Evolutionary conservation across 345 rosid genomes (phyloP).

Genomic region (Syzygium grande): DNA sequence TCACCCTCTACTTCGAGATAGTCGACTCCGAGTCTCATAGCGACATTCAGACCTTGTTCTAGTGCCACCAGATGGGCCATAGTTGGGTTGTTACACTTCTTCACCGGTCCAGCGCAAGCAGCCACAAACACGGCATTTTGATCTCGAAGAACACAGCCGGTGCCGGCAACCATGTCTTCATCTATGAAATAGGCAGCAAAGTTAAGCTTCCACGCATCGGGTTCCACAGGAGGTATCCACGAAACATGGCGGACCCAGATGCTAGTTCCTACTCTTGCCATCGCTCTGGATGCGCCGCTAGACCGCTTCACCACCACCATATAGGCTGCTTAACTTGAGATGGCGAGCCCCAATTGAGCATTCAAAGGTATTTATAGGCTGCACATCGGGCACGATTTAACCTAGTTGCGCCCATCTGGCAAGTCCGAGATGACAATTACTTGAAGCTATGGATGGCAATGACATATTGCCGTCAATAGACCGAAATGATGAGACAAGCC

Average conservation of each 20-base stretch:
- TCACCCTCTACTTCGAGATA: not conserved
- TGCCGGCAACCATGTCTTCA: not conserved
- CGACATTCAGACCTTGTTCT: not conserved
- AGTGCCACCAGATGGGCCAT: not conserved
- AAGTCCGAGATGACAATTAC: not conserved
- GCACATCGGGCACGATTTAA: not conserved
- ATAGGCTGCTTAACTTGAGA: not conserved
- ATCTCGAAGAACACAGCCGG: not conserved
- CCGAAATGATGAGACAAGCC: not conserved
- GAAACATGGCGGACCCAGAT: not conserved
- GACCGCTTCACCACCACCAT: not conserved
- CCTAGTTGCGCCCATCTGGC: not conserved
- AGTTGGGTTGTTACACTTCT: not conserved
- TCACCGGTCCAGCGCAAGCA: not conserved
- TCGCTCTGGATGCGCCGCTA: not conserved
- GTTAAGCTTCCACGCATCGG: not conserved
- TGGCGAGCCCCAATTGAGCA: not conserved
- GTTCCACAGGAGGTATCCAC: not conserved
- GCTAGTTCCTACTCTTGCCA: not conserved
- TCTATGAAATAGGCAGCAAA: not conserved
- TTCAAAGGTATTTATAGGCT: not conserved
- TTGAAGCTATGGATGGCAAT: not conserved
- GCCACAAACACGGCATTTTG: not conserved
- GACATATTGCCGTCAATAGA: not conserved
- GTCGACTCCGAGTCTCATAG: not conserved